Evolutionary conservation across 768 basidiomycete genomes (phyloP), one percentile per base, ranked within the genome.

Genomic region (Pleurotus pulmonarius): DNA sequence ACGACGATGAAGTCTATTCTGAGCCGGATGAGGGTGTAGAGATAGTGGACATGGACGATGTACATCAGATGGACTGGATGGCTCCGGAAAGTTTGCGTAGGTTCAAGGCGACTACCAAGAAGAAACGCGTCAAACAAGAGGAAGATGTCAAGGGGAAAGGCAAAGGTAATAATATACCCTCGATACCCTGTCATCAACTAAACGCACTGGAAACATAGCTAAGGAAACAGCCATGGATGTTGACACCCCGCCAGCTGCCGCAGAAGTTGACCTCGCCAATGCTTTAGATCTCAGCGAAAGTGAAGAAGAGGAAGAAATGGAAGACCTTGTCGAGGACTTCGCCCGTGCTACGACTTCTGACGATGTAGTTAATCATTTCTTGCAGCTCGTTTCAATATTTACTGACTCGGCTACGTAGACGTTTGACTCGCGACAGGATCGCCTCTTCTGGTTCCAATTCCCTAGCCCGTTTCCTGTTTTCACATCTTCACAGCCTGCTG

Each of bases 401-500:
- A 34, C 29, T 34, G 29, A 34, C 11, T 8, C 8, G 11, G 29
- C 29, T 34, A 11, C 29, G 26, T 62, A 87, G 84, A 82, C 83
- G 56, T 63, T 75, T 24, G 66, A 73, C 49, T 61, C 79, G 38
- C 77, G 76, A 52, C 85, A 84, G 68, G 87, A 91, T 54, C 77
- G 80, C 16, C 72, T 96, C 3, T 96, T 90, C 65, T 87, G 94
- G 62, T 94, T 96, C 73, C 93, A 95, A 66, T 96, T 96, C 64
- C 94, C 94, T 0, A 68, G 76, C 7, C 90, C 92, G 0, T 94
- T 97, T 70, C 93, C 94, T 0, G 78, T 74, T 4, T 94, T 94
- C 70, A 57, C 74, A 2, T 72, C 41, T 44, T 12, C 81, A 5
- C 64, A 73, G 57, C 53, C 66, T 5, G 22, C 5, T n/a, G 51